Conservation (phyloP, 1,139 yeast genomes). For the Suhomyces anneliseae region DNA sequence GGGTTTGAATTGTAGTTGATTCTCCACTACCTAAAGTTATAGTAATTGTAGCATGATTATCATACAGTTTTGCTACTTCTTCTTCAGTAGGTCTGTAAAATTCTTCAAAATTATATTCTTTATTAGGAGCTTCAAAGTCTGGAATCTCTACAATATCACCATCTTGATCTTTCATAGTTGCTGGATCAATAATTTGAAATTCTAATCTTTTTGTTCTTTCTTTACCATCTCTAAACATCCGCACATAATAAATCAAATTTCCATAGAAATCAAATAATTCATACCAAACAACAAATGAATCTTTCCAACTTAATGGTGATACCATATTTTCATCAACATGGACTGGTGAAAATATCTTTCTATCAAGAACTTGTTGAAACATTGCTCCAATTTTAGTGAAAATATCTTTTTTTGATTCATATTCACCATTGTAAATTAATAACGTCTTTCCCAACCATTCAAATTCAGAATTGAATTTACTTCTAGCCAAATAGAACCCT, state of each 20-base stretch:
- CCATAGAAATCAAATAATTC: slow-evolving; percentile 40
- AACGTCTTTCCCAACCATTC: slow-evolving; percentile 14
- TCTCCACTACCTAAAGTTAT: background rate
- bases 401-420: slow-evolving; percentile 16
- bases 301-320: slow-evolving; percentile 30
- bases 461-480: slow-evolving; percentile 15
- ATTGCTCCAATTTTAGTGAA: slow-evolving; percentile 20
- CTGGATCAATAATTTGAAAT: slow-evolving; percentile 33
- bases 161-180: slow-evolving; percentile 31
- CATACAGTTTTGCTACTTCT: background rate
- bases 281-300: slow-evolving; percentile 37
- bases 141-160: slow-evolving; percentile 26
- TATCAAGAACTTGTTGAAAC: slow-evolving; percentile 25
- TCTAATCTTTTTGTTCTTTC: slow-evolving; percentile 14
- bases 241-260: slow-evolving; percentile 25
- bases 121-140: slow-evolving; percentile 21
- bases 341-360: slow-evolving; percentile 31
- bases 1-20: too few species aligned
- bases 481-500: slow-evolving; percentile 33
- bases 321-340: slow-evolving; percentile 13
- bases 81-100: slow-evolving; percentile 12
- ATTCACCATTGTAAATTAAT: slow-evolving; percentile 26
- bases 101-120: slow-evolving; percentile 29
- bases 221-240: slow-evolving; percentile 26
- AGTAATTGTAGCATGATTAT: background rate